Base-by-base conservation (phyloP, 768 basidiomycete species). In the Nevesoporus exiguus region DNA sequence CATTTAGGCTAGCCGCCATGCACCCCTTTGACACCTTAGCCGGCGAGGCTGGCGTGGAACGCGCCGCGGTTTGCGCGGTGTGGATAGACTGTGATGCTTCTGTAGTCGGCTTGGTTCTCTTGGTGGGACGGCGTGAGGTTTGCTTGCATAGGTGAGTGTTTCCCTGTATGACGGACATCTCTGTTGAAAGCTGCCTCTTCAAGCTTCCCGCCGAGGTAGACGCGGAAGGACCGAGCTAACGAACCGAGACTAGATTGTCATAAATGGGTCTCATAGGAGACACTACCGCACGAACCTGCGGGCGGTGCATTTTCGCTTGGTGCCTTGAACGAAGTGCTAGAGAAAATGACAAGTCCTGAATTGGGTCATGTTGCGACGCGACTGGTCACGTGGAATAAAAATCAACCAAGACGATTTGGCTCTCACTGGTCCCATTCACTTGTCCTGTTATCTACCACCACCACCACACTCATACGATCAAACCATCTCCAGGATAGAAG, bases 351-450 rank as follows among this genome's bases (percentile, higher is more conserved):
- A 15, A 25, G 14, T 24, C 41, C 2, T 11, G 11, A 24, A 11
- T 42, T 6, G 41, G 5, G 36, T 24, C 37, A 47, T 34, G 55
- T 11, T 29, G 29, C 7, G 24, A 48, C 54, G 56, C 43, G 50
- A 40, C 29, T 3, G 27, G 54, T 70, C 66, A 68, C 69, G 69
- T 68, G 66, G 25, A 31, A 1, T 1, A 21, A 39, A 70, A 66
- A 47, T 61, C 68, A 66, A 59, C 52, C 21, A n/a, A 34, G 4
- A 13, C 11, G 30, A n/a, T n/a, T n/a, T n/a, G n/a, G 27, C 27
- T 29, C 27, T 29, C 27, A 29, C n/a, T n/a, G n/a, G n/a, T n/a
- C n/a, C n/a, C n/a, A n/a, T n/a, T n/a, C n/a, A n/a, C n/a, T n/a
- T n/a, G n/a, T n/a, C n/a, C n/a, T n/a, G n/a, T n/a, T n/a, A n/a